These are phyloP conservation scores for Debaryomyces sp. DNA, from an alignment of 1,139 yeast genomes.

Conservation along the genomic window DNA sequence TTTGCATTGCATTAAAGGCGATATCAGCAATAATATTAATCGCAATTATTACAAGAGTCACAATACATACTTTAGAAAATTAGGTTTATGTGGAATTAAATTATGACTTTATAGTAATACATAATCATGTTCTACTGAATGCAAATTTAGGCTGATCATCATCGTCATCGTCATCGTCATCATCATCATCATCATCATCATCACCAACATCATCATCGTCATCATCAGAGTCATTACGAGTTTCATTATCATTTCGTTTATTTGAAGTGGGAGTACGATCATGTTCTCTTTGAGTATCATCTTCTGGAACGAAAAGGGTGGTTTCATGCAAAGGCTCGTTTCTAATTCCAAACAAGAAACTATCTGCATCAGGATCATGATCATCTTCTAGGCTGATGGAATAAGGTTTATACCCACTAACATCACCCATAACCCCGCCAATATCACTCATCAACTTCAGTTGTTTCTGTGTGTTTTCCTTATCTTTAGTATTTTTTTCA, in stretches of 20 bases:
- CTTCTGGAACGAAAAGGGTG: slow-evolving; percentile 17
- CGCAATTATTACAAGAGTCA: slow-evolving; percentile 41
- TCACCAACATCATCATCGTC: slow-evolving; percentile 28
- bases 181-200: slow-evolving; percentile 28
- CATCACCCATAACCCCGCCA: slow-evolving; percentile 28
- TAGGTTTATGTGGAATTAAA: slow-evolving; percentile 50
- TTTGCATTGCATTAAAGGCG: slow-evolving; percentile 37
- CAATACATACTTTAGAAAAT: slow-evolving; percentile 48
- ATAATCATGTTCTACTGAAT: slow-evolving; percentile 21
- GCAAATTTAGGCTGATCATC: slow-evolving; percentile 44
- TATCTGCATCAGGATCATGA: slow-evolving; percentile 10
- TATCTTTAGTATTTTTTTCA: slow-evolving; percentile 8
- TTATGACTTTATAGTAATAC: slow-evolving; percentile 7
- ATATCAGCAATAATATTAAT: slow-evolving; percentile 28
- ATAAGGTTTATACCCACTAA: slow-evolving; percentile 19
- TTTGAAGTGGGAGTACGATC: background rate
- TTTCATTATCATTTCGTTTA: background rate
- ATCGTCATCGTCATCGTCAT: slow-evolving; percentile 28
- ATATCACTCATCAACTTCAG: slow-evolving; percentile 25
- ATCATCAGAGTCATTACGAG: background rate
- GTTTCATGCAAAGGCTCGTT: background rate
- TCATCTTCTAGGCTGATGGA: slow-evolving; percentile 12
- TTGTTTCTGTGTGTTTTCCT: slow-evolving; percentile 10
- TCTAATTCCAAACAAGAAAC: background rate
- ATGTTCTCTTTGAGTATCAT: slow-evolving; percentile 16